phyloP scores from a whole-genome alignment of 257 asterid species.

The Salvia splendens region DNA sequence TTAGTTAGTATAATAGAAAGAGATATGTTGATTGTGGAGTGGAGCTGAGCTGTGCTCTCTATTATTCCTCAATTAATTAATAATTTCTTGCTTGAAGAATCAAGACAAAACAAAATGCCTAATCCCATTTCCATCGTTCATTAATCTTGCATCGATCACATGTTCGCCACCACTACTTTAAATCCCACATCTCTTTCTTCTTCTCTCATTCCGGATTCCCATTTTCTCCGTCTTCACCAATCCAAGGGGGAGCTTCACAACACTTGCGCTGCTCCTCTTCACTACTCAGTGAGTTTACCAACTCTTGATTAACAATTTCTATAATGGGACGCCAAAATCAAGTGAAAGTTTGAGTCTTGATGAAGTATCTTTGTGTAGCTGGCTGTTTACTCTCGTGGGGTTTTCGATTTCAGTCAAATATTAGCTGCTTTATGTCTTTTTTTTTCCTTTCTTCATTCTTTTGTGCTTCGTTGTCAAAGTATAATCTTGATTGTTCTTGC shows the following conservation, averaged over 20 bases:
- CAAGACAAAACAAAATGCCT: conserved; percentile 21
- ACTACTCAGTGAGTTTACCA: conserved; percentile 28
- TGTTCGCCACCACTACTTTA: conserved; percentile 37
- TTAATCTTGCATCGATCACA: conserved; percentile 29
- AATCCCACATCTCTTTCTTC: conserved; percentile 21
- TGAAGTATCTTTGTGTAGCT: not conserved
- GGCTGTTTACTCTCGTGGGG: conserved; percentile 11
- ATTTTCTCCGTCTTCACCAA: conserved; percentile 17
- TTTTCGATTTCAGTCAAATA: conserved; percentile 7
- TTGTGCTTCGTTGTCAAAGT: not conserved
- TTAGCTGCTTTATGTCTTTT: not conserved
- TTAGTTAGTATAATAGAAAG: not conserved
- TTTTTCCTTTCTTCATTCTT: not conserved
- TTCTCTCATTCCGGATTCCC: conserved; percentile 29
- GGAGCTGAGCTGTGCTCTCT: not conserved
- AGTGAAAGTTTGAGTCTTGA: not conserved
- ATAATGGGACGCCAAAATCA: not conserved
- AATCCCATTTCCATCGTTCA: conserved; percentile 23
- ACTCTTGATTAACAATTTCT: not conserved
- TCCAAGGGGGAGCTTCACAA: conserved; percentile 22
- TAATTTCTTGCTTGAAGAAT: not conserved
- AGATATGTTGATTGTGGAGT: conserved; percentile 27
- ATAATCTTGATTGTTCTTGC: conserved; percentile 15
- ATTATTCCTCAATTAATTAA: conserved; percentile 23
- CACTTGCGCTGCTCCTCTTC: conserved; percentile 31